phyloP scores from a whole-genome alignment of 139 green algal species.

The Pleodorina starrii region DNA sequence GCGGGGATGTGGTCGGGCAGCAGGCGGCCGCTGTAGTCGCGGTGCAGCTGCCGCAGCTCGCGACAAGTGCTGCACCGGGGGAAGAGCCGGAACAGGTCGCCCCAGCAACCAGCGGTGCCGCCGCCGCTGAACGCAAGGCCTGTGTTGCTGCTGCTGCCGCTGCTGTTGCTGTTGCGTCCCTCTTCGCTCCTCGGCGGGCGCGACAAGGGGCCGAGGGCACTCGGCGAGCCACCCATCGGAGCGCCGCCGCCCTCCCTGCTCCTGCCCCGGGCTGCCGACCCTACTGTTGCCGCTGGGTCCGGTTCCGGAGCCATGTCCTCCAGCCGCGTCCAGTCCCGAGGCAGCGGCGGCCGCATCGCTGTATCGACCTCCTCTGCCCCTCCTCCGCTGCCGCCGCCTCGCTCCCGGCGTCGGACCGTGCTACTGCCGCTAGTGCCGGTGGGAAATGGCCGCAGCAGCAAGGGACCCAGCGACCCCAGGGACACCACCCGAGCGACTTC shows the following conservation, averaged over 20 bases:
- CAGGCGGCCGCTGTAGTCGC: background rate
- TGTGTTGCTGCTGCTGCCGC: background rate
- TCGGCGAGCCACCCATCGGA: too few species aligned
- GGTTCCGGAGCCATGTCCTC: too few species aligned
- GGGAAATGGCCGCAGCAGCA: background rate
- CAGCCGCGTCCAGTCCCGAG: too few species aligned
- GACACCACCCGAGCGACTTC: background rate
- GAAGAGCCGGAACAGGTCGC: constrained; percentile 3
- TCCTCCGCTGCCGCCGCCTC: too few species aligned
- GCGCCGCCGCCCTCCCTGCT: too few species aligned
- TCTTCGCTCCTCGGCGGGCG: too few species aligned
- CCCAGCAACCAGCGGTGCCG: background rate
- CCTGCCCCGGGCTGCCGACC: too few species aligned
- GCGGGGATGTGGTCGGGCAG: constrained; percentile 33
- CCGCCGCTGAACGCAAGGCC: background rate
- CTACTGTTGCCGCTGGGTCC: too few species aligned
- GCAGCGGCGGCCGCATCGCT: too few species aligned
- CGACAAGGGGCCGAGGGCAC: too few species aligned
- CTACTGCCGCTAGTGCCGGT: background rate
- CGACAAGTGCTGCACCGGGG: background rate
- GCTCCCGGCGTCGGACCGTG: background rate
- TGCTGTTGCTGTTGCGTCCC: too few species aligned
- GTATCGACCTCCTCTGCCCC: too few species aligned
- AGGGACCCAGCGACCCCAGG: background rate
- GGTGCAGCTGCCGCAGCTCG: constrained; percentile 20